Base-by-base conservation (phyloP, 345 rosid genomes). In the rapeseed (Brassica napus) region DNA sequence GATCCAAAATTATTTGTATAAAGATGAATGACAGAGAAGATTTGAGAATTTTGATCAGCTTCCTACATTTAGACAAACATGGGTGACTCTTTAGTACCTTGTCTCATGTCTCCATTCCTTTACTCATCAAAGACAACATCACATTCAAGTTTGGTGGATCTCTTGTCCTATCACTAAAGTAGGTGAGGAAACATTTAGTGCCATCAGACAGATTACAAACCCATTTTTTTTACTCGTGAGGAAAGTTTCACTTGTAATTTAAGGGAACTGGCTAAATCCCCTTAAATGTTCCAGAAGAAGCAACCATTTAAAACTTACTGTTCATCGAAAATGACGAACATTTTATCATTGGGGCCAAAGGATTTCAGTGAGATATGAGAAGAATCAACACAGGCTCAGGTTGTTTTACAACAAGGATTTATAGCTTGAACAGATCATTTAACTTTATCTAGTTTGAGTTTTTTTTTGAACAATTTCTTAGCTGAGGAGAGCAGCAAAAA, bases 241-340 rank as follows among this genome's bases (percentile, higher is more conserved):
- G 57, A 68, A 79, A 73, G 73, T 72, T 72, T 78, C 82, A 72
- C 77, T 78, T 72, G 62, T 60, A 73, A 73, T 79, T 67, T 59
- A 79, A 68, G 75, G 83, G 71, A 74, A 69, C 1, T 63, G 73
- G 75, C 83, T 74, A 80, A 74, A 80, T 63, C 72, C 66, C 37
- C 73, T 65, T 81, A 75, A 35, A 65, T 79, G 73, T 79, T 58
- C 79, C 74, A 74, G 68, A 68, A 82, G 57, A 80, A 68, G 84
- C 59, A 81, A 81, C 74, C 71, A 71, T 47, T 71, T 47, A 63
- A 52, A 64, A n/a, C 58, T 73, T 69, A 84, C 90, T 83, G 88
- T 86, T 79, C 86, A 79, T 44, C 77, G 96, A 93, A 85, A 87
- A 84, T 78, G 90, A 86, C 91, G 79, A 68, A 61, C 74, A 30